These are phyloP conservation scores for Psidium guajava DNA, from an alignment of 345 rosid genomes.

Conservation along the genomic window DNA sequence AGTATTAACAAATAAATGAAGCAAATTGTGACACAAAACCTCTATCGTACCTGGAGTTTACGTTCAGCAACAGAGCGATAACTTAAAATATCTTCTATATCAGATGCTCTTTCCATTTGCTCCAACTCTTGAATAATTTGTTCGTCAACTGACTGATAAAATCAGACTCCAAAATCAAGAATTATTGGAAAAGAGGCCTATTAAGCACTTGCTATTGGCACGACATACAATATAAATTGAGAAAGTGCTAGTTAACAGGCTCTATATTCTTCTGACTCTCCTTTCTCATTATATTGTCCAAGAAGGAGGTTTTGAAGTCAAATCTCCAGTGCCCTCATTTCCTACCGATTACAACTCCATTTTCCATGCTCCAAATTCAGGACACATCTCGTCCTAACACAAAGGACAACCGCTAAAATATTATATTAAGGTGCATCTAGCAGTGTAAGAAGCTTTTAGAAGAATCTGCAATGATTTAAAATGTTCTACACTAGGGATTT, in stretches of 20 bases:
- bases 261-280: not conserved
- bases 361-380: not conserved
- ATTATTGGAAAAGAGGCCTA: not conserved
- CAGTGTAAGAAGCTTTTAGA: not conserved
- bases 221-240: not conserved
- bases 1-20: not conserved
- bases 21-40: not conserved
- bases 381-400: not conserved
- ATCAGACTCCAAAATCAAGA: conserved; percentile 5
- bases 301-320: not conserved
- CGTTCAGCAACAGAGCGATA: conserved; percentile 77
- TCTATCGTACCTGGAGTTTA: conserved; percentile 64
- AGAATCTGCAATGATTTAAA: not conserved
- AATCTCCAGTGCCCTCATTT: not conserved
- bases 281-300: not conserved
- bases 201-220: not conserved
- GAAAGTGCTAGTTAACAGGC: not conserved
- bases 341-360: not conserved
- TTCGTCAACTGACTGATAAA: conserved; percentile 51
- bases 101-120: conserved; percentile 80
- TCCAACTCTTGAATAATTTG: conserved; percentile 60
- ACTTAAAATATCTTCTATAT: conserved; percentile 72
- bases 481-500: not conserved
- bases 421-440: not conserved
- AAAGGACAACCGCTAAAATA: not conserved